Base-by-base conservation (phyloP, 2,329 filamentous ascomycete genomes). In the Beauveria bassiana region DNA sequence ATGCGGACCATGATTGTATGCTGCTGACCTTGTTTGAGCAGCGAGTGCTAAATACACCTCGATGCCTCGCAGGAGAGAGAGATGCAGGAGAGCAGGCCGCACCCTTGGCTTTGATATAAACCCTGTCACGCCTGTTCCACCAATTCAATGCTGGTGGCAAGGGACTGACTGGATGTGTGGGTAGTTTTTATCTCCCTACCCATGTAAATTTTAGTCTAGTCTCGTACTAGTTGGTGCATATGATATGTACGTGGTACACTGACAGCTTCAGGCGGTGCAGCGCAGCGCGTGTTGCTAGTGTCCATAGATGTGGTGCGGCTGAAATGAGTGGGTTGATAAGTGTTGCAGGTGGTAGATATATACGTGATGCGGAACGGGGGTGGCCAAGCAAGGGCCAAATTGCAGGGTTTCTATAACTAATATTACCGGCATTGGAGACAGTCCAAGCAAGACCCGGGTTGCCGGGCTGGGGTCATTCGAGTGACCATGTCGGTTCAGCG, bases 191-290 rank as follows among this genome's bases (percentile, higher is more conserved):
- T 60, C 57, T 60, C 22, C 28, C 58, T 22, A 3, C 22, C 22
- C 22, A 22, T 22, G 2, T 22, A 22, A 22, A 22, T 22, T 22
- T 22, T 22, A 22, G 22, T 22, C 22, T 20, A 28, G 49, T 47
- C 58, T 43, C 42, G 28, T 40, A 22, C 58, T 60, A 60, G 58
- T 46, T 60, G 54, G 58, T 46, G 28, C n/a, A 22, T 22, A 22
- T 22, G 22, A 22, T 22, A 22, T 22, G 22, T 22, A 22, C 22
- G 22, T 22, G 22, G 31, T 22, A 31, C 10, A 10, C 28, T 28
- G 22, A 22, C 22, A 22, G 8, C 26, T 20, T 42, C 1, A 20
- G 6, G 34, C 16, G 46, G 34, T n/a, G 53, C 42, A 34, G 53
- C n/a, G 53, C 42, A 34, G 53, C n/a, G 51, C 12, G 22, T 9